Evolutionary conservation across 495 filamentous ascomycete genomes (phyloP).

Genomic region (Annulohypoxylon moriforme): DNA sequence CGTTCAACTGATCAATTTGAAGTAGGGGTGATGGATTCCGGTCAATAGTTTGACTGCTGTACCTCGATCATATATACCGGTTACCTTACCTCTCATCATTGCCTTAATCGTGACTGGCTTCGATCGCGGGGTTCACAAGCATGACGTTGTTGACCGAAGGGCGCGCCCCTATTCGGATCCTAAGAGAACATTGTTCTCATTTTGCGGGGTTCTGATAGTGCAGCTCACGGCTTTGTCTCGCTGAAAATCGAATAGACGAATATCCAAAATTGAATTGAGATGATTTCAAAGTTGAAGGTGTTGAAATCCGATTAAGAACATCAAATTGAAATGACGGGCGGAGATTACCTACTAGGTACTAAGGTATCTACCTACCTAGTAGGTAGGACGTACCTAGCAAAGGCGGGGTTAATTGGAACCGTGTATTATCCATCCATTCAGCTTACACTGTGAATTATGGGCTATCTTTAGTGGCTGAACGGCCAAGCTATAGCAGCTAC

Average conservation of each 20-base stretch:
- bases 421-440: too few species aligned
- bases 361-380: neutral
- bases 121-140: neutral
- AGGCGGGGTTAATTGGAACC: too few species aligned
- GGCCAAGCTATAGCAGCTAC: too few species aligned
- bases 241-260: too few species aligned
- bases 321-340: neutral
- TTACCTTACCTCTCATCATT: neutral
- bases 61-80: neutral
- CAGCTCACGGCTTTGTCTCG: too few species aligned
- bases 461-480: too few species aligned
- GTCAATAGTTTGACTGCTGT: neutral
- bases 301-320: neutral
- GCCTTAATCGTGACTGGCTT: neutral
- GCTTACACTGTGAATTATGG: too few species aligned
- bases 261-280: neutral
- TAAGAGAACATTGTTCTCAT: neutral
- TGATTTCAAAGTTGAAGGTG: neutral
- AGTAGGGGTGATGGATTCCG: neutral
- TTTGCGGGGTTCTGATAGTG: neutral
- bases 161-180: conserved; percentile 17
- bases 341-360: too few species aligned
- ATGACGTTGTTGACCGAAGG: conserved; percentile 18
- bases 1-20: neutral
- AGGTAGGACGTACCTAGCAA: too few species aligned